Evolutionary conservation across 2,329 filamentous ascomycete species (phyloP), one percentile per base, ranked within the genome.

Genomic region (Clathrospora elynae): DNA sequence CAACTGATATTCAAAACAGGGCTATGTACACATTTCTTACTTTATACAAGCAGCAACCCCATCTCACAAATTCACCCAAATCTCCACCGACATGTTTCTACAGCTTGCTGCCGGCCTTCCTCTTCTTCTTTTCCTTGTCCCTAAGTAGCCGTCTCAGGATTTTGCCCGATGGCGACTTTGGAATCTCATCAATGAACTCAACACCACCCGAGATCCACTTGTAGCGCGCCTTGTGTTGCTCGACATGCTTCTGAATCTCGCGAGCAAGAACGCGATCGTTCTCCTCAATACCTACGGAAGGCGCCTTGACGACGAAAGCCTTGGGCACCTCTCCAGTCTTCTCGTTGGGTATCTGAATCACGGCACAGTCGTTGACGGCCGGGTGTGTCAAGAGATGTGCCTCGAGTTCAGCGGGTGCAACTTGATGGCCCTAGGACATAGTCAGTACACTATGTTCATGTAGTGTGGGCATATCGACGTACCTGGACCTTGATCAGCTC

Each of bases 331-430:
- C 82, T 18, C 82, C 82, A 1, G 82, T 78, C 5, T 73, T 66
- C 5, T 82, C 81, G 45, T 85, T 82, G 0, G 84, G 86, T 1
- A 90, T 75, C 10, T 85, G 84, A 52, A 93, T 89, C 6, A 95
- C 88, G 10, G 88, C 84, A 55, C 83, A 87, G 69, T 95, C 88
- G 29, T 82, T 81, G n/a, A 93, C 88, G 8, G 78, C 77, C 0
- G 84, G 82, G 64, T 92, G 88, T 0, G 83, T 80, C 10, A 95
- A 81, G 4, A 95, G 76, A 59, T 90, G 86, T 1, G 87, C 85
- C 71, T 95, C 88, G 1, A 95, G 80, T 65, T 93, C 88, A 2
- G 88, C 88, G 0, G 88, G 88, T 1, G 88, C 87, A 14, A 93
- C 88, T 82, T 93, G 88, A 46, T 86, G 76, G 43, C 88, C 89